phyloP scores from a whole-genome alignment of 768 basidiomycete genomes.

The Psilocybe cubensis region DNA sequence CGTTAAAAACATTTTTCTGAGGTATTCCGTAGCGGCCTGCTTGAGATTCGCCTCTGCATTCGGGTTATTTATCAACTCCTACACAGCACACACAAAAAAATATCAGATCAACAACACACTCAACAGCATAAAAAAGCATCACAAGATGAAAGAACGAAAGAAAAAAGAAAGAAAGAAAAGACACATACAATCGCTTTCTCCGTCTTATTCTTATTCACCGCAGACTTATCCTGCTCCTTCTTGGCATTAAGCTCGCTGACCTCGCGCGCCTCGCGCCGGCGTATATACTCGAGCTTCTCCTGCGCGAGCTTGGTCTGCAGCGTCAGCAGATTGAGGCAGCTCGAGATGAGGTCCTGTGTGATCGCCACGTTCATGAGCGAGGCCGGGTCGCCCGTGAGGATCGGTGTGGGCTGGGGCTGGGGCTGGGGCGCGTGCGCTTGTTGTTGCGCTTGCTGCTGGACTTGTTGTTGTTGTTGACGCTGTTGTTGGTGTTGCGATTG shows the following conservation, averaged over 20 bases:
- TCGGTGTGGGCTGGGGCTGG: neutral
- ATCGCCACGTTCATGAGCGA: slow-evolving; percentile 20
- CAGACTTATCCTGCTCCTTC: slow-evolving; percentile 23
- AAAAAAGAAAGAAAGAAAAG: neutral
- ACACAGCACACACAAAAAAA: no score
- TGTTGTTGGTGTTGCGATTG: slow-evolving; percentile 2
- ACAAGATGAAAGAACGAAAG: slow-evolving; percentile 2
- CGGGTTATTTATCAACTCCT: slow-evolving; percentile 65
- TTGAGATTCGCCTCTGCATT: slow-evolving; percentile 62
- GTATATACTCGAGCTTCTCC: slow-evolving; percentile 70
- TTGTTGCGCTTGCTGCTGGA: neutral
- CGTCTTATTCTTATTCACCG: slow-evolving; percentile 58
- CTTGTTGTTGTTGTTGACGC: neutral
- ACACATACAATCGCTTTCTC: slow-evolving; percentile 62
- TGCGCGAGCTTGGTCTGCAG: slow-evolving; percentile 72
- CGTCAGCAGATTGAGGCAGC: slow-evolving; percentile 51
- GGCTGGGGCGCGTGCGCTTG: slow-evolving; percentile 8
- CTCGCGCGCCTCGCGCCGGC: slow-evolving; percentile 71
- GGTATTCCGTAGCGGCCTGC: slow-evolving; percentile 70
- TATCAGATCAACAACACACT: no score
- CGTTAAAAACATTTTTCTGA: slow-evolving; percentile 63
- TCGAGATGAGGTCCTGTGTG: slow-evolving; percentile 24
- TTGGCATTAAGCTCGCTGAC: slow-evolving; percentile 48
- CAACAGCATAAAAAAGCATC: no score
- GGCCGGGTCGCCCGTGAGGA: slow-evolving; percentile 1